Evolutionary conservation across 306 rosid species (phyloP).

Genomic region (Dicorynia guianensis): DNA sequence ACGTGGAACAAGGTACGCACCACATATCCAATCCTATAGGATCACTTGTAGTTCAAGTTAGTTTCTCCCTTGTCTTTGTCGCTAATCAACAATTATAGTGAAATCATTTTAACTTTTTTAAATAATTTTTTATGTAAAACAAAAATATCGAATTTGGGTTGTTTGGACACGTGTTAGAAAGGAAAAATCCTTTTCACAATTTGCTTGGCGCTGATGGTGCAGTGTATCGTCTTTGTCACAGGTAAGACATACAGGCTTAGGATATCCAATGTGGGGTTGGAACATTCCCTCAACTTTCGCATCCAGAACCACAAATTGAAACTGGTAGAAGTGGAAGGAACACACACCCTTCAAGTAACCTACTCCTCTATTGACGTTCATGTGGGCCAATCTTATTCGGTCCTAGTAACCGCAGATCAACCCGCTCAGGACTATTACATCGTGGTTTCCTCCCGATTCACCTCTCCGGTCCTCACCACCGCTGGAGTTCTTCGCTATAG

Average conservation of each 20-base stretch:
- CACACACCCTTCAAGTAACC: constrained; percentile 83
- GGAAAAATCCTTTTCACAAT: too few species aligned
- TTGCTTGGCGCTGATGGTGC: too few species aligned
- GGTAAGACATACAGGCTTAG: constrained; percentile 96
- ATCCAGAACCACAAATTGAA: constrained; percentile 85
- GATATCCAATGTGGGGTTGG: constrained; percentile 91
- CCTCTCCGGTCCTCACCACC: constrained; percentile 64
- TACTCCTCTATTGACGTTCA: constrained; percentile 93
- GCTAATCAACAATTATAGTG: neutral
- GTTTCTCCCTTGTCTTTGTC: neutral
- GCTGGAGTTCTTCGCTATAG: constrained; percentile 78
- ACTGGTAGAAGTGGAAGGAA: constrained; percentile 96
- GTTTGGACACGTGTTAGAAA: neutral
- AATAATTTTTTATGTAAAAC: too few species aligned
- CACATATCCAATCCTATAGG: too few species aligned
- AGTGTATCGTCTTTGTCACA: constrained; percentile 43
- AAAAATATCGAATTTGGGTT: neutral
- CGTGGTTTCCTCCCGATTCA: constrained; percentile 81
- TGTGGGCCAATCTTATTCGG: constrained; percentile 91
- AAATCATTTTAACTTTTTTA: too few species aligned
- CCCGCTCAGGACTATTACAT: constrained; percentile 81
- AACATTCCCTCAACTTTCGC: constrained; percentile 87
- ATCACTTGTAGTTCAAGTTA: too few species aligned
- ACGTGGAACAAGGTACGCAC: constrained; percentile 84
- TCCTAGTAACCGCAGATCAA: constrained; percentile 86